Base-by-base conservation (phyloP, 441 rosid species). In the Erodium texanum region DNA sequence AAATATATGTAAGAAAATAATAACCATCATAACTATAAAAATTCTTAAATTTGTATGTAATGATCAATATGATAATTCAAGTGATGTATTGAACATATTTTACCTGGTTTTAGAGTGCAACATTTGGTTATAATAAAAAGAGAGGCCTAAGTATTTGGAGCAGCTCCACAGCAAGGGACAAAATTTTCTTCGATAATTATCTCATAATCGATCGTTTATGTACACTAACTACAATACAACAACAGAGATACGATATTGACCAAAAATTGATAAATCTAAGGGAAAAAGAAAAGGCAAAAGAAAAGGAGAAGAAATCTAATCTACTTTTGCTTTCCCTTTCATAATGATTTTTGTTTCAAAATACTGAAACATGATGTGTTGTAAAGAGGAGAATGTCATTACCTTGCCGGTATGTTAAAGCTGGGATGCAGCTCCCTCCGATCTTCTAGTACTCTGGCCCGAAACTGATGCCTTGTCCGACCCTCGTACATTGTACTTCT, bases 401-500 rank as follows among this genome's bases (percentile, higher is more conserved):
- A 27, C 29, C 29, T 27, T 27, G 29, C 29, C 4, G 29, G 29
- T 27, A 27, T 12, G 23, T 19, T 54, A 54, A 54, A 54, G 38
- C 79, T 81, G 87, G 68, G 93, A 82, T 58, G 80, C 58, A 0
- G 87, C 86, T 65, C 88, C 89, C 71, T 88, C 94, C 5, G 94
- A 84, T 82, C 89, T 82, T 15, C 88, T 80, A 1, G 83, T 81
- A 8, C 81, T 75, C 74, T 81, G 88, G 29, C 87, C 80, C 24
- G 87, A 70, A 24, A 82, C 83, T 16, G 94, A 27, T 27, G 29
- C 29, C 29, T 27, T 4, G 29, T 27, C 29, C 4, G 29, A 83
- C 64, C 89, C 93, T 0, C 89, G 85, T 24, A 94, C 91, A 64
- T 88, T 88, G 79, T 92, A 89, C 75, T 75, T 82, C 70, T 88